A percentile compares a stretch with the other conserved stretches of the same genome.
These are phyloP conservation scores for Cladobotryum mycophilum DNA, from an alignment of 2,329 filamentous ascomycete species.

Conservation along the genomic window DNA sequence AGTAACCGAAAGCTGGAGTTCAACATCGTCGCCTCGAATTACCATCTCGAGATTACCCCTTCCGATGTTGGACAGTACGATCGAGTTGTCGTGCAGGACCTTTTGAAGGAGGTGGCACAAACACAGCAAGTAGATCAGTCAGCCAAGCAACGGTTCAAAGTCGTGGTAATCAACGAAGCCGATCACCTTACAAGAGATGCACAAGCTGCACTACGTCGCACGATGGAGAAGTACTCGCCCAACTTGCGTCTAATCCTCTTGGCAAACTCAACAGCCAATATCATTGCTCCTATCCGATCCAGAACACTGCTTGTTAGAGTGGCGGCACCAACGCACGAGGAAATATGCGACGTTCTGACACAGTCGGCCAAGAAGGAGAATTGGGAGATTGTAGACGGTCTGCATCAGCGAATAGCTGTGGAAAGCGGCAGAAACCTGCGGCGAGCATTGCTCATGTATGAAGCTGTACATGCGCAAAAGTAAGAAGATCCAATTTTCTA, in stretches of 20 bases:
- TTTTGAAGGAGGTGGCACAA: conserved; percentile 96
- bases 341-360: conserved; percentile 76
- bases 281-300: conserved; percentile 95
- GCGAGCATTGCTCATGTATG: conserved; percentile 89
- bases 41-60: conserved; percentile 97
- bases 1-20: conserved; percentile 98
- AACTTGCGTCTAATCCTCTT: conserved; percentile 87
- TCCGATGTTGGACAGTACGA: conserved; percentile 96
- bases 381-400: conserved; percentile 66
- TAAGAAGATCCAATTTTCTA: conserved; percentile 37
- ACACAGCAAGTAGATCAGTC: conserved; percentile 96
- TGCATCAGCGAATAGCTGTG: conserved; percentile 80
- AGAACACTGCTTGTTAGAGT: conserved; percentile 88
- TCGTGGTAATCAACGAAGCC: conserved; percentile 98
- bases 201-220: conserved; percentile 86
- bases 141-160: conserved; percentile 91
- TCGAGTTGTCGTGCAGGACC: conserved; percentile 88
- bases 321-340: conserved; percentile 74
- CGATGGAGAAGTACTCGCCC: conserved; percentile 99
- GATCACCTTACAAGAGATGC: conserved; percentile 91
- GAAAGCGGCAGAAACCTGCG: conserved; percentile 89
- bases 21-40: conserved; percentile 95
- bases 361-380: conserved; percentile 69
- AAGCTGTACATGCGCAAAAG: conserved; percentile 96
- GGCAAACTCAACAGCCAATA: conserved; percentile 95